These are phyloP conservation scores for Capronia epimyces DNA, from an alignment of 2,329 filamentous ascomycete species.

Conservation along the genomic window DNA sequence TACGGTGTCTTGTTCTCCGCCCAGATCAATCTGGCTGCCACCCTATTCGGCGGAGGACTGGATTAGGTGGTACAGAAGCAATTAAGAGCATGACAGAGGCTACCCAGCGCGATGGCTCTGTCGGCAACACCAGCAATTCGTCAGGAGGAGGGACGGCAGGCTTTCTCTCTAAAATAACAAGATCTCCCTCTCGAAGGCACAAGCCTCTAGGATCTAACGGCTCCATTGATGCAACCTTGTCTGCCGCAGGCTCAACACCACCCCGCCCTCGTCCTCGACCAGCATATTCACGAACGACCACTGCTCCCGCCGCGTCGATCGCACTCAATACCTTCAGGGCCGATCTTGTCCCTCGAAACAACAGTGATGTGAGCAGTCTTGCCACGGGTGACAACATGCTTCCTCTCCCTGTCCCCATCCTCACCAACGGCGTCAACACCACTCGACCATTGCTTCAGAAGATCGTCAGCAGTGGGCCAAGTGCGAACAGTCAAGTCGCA, in stretches of 20 bases:
- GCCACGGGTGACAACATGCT: constrained; percentile 16
- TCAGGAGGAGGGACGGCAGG: constrained; percentile 19
- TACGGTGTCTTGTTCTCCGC: constrained; percentile 8
- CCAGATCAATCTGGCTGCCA: constrained; percentile 9
- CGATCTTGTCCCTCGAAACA: constrained; percentile 14
- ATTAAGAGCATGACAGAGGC: constrained; percentile 21
- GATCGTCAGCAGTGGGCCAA: constrained; percentile 9
- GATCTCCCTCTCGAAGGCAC: constrained; percentile 27
- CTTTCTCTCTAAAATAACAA: constrained; percentile 28
- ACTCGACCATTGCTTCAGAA: constrained; percentile 12
- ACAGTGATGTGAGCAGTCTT: constrained; percentile 19
- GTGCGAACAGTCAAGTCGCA: constrained; percentile 1
- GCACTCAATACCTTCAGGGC: constrained; percentile 15
- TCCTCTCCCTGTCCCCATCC: constrained; percentile 4
- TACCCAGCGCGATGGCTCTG: constrained; percentile 18
- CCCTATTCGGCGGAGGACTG: constrained; percentile 1
- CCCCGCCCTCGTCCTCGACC: constrained; percentile 17
- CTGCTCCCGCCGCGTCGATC: constrained; percentile 17
- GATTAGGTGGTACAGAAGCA: constrained; percentile 10
- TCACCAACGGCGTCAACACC: constrained; percentile 4
- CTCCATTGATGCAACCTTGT: constrained; percentile 22
- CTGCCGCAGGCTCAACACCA: constrained; percentile 11
- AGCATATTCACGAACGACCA: constrained; percentile 18
- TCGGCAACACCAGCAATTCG: constrained; percentile 10
- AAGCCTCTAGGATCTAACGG: constrained; percentile 24